Conservation (phyloP, 768 basidiomycete species). For the Inosperma sp. region DNA sequence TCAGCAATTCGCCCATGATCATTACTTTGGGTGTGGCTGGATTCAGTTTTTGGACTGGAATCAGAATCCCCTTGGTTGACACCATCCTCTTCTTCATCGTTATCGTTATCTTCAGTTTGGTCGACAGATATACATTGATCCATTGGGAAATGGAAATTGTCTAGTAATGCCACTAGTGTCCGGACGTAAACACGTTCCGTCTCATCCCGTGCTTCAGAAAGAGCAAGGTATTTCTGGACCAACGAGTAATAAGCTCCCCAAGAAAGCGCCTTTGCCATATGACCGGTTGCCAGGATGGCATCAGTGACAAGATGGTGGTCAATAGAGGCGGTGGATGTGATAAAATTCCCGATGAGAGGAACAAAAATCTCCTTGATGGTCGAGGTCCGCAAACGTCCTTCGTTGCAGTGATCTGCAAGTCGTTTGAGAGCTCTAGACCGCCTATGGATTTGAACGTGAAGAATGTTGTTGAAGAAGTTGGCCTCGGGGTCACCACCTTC, state of each 20-base stretch:
- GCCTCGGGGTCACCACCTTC: constrained; percentile 90
- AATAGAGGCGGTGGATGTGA: constrained; percentile 52
- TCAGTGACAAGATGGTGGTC: constrained; percentile 91
- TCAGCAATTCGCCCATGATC: constrained; percentile 54
- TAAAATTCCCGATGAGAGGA: constrained; percentile 80
- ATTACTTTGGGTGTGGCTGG: constrained; percentile 13
- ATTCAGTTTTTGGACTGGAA: constrained; percentile 1
- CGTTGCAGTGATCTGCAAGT: constrained; percentile 72
- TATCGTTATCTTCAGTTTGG: constrained; percentile 27
- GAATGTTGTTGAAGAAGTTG: constrained; percentile 94
- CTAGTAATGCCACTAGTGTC: constrained; percentile 75
- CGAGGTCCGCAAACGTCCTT: constrained; percentile 58
- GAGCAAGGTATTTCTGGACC: constrained; percentile 76
- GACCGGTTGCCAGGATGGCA: constrained; percentile 75
- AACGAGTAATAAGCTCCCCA: constrained; percentile 84
- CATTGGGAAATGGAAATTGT: constrained; percentile 90
- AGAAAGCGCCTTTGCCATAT: constrained; percentile 65
- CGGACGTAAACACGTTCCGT: constrained; percentile 82
- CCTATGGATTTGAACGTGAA: constrained; percentile 89
- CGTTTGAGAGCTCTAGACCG: constrained; percentile 81
- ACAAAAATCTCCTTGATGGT: constrained; percentile 80
- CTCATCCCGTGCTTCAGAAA: constrained; percentile 60
- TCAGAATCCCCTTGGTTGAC: constrained; percentile 24
- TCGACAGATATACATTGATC: constrained; percentile 48
- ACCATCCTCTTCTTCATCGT: constrained; percentile 32